phyloP scores from a whole-genome alignment of 2,329 filamentous ascomycete genomes.

The Venturia carpophila region DNA sequence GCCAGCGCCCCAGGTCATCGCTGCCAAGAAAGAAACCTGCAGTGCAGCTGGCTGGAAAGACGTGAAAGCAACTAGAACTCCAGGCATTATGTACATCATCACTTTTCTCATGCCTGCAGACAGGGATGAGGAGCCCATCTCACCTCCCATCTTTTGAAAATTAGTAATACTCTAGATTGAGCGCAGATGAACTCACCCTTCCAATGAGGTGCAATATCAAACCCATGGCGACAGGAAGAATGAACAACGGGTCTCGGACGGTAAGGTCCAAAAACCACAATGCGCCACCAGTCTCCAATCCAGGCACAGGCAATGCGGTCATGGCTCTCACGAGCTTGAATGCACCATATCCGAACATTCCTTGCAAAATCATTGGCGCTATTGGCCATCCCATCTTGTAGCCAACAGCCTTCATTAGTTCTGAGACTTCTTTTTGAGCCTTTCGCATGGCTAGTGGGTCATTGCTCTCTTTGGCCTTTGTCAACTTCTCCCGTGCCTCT shows the following conservation, averaged over 20 bases:
- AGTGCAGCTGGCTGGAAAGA: conserved; percentile 48
- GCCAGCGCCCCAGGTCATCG: conserved; percentile 33
- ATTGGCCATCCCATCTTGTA: conserved; percentile 43
- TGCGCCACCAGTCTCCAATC: conserved; percentile 60
- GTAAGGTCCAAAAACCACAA: conserved; percentile 77
- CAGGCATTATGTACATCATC: conserved; percentile 45
- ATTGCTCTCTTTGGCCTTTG: conserved; percentile 33
- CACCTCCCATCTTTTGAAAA: conserved; percentile 39
- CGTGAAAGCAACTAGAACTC: conserved; percentile 47
- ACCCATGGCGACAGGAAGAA: conserved; percentile 60
- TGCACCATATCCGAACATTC: conserved; percentile 69
- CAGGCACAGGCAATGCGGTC: conserved; percentile 70
- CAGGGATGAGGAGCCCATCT: conserved; percentile 38
- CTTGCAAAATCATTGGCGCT: conserved; percentile 50
- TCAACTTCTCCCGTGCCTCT: conserved; percentile 51
- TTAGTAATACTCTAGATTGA: not conserved
- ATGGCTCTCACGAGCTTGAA: conserved; percentile 73
- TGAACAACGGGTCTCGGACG: conserved; percentile 64
- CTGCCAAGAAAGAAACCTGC: conserved; percentile 54
- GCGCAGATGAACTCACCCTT: conserved; percentile 39
- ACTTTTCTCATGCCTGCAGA: conserved; percentile 18
- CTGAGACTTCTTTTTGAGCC: conserved; percentile 41
- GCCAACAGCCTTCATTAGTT: conserved; percentile 48
- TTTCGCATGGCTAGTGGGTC: conserved; percentile 36
- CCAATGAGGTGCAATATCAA: conserved; percentile 50